A percentile compares a stretch with the other conserved stretches of the same genome.
Evolutionary conservation across 495 filamentous ascomycete genomes (phyloP).

Genomic region (Aspergillus cavernicola): DNA sequence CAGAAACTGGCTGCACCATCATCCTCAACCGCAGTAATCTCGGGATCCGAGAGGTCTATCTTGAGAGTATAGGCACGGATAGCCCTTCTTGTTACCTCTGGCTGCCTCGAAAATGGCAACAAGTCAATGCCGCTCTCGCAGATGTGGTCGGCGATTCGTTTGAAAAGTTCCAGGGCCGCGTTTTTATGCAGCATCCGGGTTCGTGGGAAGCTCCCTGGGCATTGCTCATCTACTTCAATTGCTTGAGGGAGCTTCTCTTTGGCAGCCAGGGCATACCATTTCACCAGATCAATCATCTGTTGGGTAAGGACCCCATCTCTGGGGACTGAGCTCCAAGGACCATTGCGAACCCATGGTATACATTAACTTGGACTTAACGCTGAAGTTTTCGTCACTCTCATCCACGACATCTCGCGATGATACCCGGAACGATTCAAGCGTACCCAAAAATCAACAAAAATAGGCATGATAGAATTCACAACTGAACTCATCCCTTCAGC

Average conservation of each 20-base stretch:
- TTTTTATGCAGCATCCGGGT: conserved; percentile 19
- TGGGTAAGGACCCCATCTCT: conserved; percentile 60
- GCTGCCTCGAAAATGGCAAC: conserved; percentile 26
- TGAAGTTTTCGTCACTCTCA: conserved; percentile 65
- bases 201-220: conserved; percentile 19
- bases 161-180: conserved; percentile 5
- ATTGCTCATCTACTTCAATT: not conserved
- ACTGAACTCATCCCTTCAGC: too few relatives aligned
- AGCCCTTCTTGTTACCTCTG: conserved; percentile 21
- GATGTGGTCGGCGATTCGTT: conserved; percentile 11
- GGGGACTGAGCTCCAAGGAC: conserved; percentile 51
- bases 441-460: too few relatives aligned
- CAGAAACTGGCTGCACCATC: conserved; percentile 33
- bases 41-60: conserved; percentile 11
- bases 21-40: conserved; percentile 1
- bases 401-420: conserved; percentile 56
- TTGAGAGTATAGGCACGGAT: conserved; percentile 38
- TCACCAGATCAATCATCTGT: conserved; percentile 46
- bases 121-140: conserved; percentile 17
- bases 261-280: not conserved
- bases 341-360: conserved; percentile 63
- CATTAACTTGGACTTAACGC: conserved; percentile 57
- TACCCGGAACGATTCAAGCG: too few relatives aligned
- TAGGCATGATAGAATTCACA: too few relatives aligned
- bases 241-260: not conserved